phyloP scores from a whole-genome alignment of 1,284 basidiomycete species.

The Puccinia horiana region DNA sequence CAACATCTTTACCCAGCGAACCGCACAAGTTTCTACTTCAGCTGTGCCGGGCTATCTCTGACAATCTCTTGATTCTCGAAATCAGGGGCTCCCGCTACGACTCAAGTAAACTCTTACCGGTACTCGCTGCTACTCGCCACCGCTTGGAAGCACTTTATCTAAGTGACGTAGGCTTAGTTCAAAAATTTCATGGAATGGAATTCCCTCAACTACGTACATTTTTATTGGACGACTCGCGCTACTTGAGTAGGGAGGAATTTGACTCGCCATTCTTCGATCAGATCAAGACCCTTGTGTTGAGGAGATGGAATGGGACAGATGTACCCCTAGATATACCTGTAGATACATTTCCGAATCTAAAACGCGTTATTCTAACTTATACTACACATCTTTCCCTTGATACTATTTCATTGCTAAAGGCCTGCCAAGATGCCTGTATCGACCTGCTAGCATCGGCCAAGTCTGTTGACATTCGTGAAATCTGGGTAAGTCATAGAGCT shows the following conservation, averaged over 20 bases:
- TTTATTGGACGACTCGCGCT: slow-evolving; percentile 32
- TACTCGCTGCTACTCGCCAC: not conserved
- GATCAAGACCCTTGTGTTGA: slow-evolving; percentile 16
- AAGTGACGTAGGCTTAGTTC: slow-evolving; percentile 23
- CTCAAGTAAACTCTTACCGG: slow-evolving; percentile 9
- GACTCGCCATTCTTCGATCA: slow-evolving; percentile 26
- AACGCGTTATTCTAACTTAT: slow-evolving; percentile 18
- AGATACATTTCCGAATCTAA: slow-evolving; percentile 15
- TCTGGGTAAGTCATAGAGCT: slow-evolving; percentile 12
- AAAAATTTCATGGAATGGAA: slow-evolving; percentile 3
- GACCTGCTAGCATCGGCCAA: slow-evolving; percentile 3
- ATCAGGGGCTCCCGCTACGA: slow-evolving; percentile 33
- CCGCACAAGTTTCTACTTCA: slow-evolving; percentile 15
- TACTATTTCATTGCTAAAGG: slow-evolving; percentile 1
- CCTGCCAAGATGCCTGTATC: slow-evolving; percentile 13
- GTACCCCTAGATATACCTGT: slow-evolving; percentile 28
- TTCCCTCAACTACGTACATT: slow-evolving; percentile 32
- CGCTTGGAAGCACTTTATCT: slow-evolving; percentile 35
- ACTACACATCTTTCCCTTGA: slow-evolving; percentile 3
- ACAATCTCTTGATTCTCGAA: slow-evolving; percentile 24
- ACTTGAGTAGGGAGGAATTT: slow-evolving; percentile 22
- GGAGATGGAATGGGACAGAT: slow-evolving; percentile 33
- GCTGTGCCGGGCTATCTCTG: not conserved
- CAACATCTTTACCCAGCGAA: not conserved
- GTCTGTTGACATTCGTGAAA: slow-evolving; percentile 16